Base-by-base conservation (phyloP, 73 alveolate genomes). In the Blepharisma japonicum region DNA sequence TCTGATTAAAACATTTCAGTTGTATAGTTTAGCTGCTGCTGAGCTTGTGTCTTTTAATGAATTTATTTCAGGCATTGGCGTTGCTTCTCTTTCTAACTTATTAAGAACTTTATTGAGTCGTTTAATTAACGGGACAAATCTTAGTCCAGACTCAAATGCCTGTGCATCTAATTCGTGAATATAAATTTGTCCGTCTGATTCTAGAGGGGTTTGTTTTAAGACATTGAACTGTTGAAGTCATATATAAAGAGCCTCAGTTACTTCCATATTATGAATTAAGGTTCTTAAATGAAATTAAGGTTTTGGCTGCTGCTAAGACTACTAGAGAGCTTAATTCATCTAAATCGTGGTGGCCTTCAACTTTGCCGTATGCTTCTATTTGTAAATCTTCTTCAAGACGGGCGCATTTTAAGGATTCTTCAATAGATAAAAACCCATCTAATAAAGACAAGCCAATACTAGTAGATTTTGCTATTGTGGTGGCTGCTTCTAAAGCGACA, bases 291-390 rank as follows among this genome's bases (percentile, higher is more conserved):
- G 21, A 14, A 14, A 11, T 51, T 18, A 51, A 14, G 21, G 66
- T 51, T 51, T 51, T 51, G 0, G 21, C 21, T 51, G n/a, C 21
- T 14, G 21, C n/a, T 51, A 51, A 51, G 66, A 51, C 21, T 51
- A 32, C 42, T 32, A 32, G 42, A 32, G 42, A 32, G 42, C 42
- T 32, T 32, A 32, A 32, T 25, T 70, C 80, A 38, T 70, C 61
- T 45, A 70, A 72, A 70, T 70, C 80, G 27, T 70, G 80, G 2
- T 7, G 21, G n/a, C 80, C 80, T 70, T 70, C 80, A n/a, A 70
- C 61, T 45, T 70, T 70, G 2, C 80, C 80, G 27, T 39, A 70
- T 45, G 11, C 56, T 14, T 9, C 76, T 14, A n/a, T n/a, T 39
- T 70, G 25, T 3, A 70, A n/a, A 39, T 70, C 46, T n/a, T 70